Evolutionary conservation across 768 basidiomycete genomes (phyloP).

Genomic region (Rhizopogon rudus): DNA sequence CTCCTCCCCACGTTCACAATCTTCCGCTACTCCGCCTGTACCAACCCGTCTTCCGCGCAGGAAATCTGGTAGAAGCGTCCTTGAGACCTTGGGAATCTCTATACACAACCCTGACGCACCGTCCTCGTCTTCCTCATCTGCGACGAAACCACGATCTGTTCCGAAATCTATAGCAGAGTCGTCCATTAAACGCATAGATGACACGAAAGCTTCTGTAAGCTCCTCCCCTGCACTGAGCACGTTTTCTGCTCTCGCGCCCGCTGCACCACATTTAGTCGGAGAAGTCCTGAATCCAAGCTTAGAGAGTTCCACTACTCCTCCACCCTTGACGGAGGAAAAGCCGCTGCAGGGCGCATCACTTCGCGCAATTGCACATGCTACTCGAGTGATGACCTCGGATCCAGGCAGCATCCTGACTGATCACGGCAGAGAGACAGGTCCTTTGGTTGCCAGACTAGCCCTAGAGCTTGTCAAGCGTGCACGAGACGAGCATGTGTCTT

Average conservation of each 20-base stretch:
- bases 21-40: slow-evolving; percentile 8
- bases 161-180: not conserved
- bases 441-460: slow-evolving; percentile 59
- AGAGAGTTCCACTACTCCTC: slow-evolving; percentile 25
- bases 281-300: slow-evolving; percentile 18
- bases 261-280: slow-evolving; percentile 22
- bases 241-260: slow-evolving; percentile 13
- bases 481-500: slow-evolving; percentile 54
- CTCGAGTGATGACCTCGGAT: slow-evolving; percentile 82
- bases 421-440: slow-evolving; percentile 57
- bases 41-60: slow-evolving; percentile 24
- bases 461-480: slow-evolving; percentile 64
- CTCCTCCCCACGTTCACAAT: slow-evolving; percentile 16
- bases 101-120: slow-evolving; percentile 48
- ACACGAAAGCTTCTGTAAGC: slow-evolving; percentile 7
- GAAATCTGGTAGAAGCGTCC: slow-evolving; percentile 57
- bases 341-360: slow-evolving; percentile 59
- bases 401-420: slow-evolving; percentile 71
- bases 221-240: slow-evolving; percentile 17
- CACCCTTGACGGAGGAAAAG: slow-evolving; percentile 21
- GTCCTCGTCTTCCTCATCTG: slow-evolving; percentile 15
- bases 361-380: slow-evolving; percentile 76
- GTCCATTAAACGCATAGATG: slow-evolving; percentile 4
- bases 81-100: slow-evolving; percentile 68
- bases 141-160: slow-evolving; percentile 20